Percentiles rank a stretch among this genome's conserved stretches.
Evolutionary conservation across 2,329 filamentous ascomycete species (phyloP).

Genomic region (Sporothrix pallida): DNA sequence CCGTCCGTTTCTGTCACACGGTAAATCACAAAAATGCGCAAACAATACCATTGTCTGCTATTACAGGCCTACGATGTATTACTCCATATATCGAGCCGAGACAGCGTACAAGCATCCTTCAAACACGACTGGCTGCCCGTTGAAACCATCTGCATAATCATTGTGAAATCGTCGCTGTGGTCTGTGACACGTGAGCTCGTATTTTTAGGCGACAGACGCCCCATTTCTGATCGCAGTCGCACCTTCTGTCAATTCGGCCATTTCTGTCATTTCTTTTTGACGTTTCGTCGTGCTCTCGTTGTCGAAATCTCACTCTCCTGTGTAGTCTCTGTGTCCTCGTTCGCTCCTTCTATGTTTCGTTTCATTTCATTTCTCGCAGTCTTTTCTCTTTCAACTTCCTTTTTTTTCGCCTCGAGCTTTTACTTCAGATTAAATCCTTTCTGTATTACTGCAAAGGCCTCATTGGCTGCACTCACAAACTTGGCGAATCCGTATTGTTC

Average conservation of each 20-base stretch:
- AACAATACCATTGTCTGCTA: not conserved
- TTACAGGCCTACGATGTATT: too few species aligned
- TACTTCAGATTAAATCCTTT: conserved; percentile 22
- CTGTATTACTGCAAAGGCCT: not conserved
- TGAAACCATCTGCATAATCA: conserved; percentile 3
- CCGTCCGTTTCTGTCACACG: not conserved
- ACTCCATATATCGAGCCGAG: not conserved
- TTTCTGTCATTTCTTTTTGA: not conserved
- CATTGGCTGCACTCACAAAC: conserved; percentile 6
- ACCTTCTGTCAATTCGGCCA: conserved; percentile 17
- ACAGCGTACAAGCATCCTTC: conserved; percentile 2
- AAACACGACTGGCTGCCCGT: conserved; percentile 1
- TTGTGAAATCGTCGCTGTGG: not conserved
- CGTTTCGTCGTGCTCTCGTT: not conserved
- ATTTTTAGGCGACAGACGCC: conserved; percentile 19
- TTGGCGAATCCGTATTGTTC: conserved; percentile 6
- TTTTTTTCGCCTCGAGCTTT: conserved; percentile 6
- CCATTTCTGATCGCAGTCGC: not conserved
- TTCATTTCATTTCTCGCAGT: too few species aligned
- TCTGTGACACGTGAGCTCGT: conserved; percentile 11
- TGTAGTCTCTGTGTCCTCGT: not conserved
- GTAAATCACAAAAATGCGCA: not conserved
- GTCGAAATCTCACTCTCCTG: not conserved
- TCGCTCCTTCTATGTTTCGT: conserved; percentile 3
- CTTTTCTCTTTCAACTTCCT: not conserved